Evolutionary conservation across 2,329 filamentous ascomycete species (phyloP).

Genomic region (Teratosphaeriaceae sp.): DNA sequence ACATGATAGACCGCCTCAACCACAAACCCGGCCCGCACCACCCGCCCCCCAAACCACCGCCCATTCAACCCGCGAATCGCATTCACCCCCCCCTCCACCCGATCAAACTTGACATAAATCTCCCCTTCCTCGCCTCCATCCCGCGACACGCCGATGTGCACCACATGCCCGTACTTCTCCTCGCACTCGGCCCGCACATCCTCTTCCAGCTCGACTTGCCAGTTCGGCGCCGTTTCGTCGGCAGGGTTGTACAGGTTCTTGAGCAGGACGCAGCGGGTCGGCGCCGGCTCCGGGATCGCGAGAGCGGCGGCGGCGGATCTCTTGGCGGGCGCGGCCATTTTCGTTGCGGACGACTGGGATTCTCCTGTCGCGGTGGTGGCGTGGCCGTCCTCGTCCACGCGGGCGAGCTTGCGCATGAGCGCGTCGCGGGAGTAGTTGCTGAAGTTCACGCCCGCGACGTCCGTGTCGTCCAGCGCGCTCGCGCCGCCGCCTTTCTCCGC

Average conservation of each 20-base stretch:
- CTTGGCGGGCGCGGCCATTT: conserved; percentile 47
- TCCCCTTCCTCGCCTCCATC: conserved; percentile 95
- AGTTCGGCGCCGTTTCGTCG: conserved; percentile 77
- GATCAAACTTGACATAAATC: conserved; percentile 97
- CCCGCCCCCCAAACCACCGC: conserved; percentile 85
- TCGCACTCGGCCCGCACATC: conserved; percentile 92
- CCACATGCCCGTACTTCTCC: conserved; percentile 91
- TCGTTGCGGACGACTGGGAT: conserved; percentile 53
- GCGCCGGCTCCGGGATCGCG: conserved; percentile 82
- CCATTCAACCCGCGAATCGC: conserved; percentile 97
- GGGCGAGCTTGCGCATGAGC: conserved; percentile 96
- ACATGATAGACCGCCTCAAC: conserved; percentile 91
- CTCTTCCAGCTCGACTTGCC: conserved; percentile 90
- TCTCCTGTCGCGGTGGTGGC: conserved; percentile 61
- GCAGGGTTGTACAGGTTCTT: conserved; percentile 92
- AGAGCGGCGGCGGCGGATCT: conserved; percentile 35
- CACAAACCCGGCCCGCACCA: conserved; percentile 91
- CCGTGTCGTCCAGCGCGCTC: conserved; percentile 92
- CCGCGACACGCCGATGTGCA: conserved; percentile 74
- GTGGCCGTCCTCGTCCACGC: conserved; percentile 66
- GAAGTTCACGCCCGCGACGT: conserved; percentile 98
- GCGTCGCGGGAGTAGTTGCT: conserved; percentile 98
- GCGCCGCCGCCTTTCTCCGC: conserved; percentile 83
- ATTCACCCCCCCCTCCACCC: conserved; percentile 90
- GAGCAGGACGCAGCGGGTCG: conserved; percentile 86